Conservation (phyloP, 2,329 filamentous ascomycete species). For the Chaetothyriales sp. region DNA sequence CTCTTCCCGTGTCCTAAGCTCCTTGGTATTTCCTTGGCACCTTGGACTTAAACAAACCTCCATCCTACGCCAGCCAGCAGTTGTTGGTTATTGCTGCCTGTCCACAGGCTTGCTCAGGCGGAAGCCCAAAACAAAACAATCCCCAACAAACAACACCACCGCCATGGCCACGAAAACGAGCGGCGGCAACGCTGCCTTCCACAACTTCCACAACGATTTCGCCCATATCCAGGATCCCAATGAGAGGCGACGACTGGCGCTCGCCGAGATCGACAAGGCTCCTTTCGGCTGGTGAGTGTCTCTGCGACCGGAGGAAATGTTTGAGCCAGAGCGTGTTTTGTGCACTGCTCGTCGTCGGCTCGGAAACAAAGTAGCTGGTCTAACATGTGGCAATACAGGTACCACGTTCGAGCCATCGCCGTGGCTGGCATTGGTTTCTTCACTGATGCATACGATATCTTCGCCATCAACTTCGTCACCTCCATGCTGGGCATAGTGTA, state of each 20-base stretch:
- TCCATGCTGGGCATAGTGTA: conserved; percentile 68
- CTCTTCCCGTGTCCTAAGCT: conserved; percentile 1
- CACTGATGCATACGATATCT: conserved; percentile 74
- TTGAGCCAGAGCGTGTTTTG: background rate
- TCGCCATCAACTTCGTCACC: conserved; percentile 58
- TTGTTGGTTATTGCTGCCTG: background rate
- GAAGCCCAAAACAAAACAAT: background rate
- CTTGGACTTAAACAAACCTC: background rate
- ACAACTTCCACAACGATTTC: conserved; percentile 66
- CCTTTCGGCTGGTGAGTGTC: conserved; percentile 16
- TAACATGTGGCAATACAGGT: conserved; percentile 38
- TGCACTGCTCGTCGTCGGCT: no score
- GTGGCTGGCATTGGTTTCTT: conserved; percentile 81
- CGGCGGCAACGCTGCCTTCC: conserved; percentile 41
- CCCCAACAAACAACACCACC: no score
- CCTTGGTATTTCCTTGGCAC: conserved; percentile 2
- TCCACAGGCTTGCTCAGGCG: background rate
- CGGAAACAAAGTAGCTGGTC: background rate
- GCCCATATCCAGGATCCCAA: conserved; percentile 51
- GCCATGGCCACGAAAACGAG: conserved; percentile 11
- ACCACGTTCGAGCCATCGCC: conserved; percentile 60
- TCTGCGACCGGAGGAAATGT: background rate
- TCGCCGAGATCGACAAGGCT: conserved; percentile 43
- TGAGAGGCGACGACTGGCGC: conserved; percentile 61
- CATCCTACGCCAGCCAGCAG: no score